A percentile compares a stretch with the other conserved stretches of the same genome.
Evolutionary conservation across 202 grass and related monocot genomes (phyloP).

Genomic region (Brachypodium distachyon): DNA sequence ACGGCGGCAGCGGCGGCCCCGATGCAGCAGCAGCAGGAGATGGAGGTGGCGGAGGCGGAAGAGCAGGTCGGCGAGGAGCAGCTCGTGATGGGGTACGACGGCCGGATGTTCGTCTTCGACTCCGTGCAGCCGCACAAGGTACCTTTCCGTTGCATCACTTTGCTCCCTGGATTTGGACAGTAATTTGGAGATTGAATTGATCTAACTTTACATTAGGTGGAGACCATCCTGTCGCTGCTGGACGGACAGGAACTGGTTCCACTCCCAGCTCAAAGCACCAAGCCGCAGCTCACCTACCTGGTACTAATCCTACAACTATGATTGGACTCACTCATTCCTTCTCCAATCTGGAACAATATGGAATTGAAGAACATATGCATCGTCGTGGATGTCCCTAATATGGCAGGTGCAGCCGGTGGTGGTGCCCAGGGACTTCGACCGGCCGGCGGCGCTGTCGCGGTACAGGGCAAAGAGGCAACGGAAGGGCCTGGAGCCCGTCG

Average conservation of each 20-base stretch:
- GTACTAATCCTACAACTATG: too few species aligned
- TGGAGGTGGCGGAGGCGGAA: neutral
- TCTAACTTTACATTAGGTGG: conserved; percentile 20
- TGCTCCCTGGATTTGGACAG: neutral
- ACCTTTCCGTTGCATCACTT: neutral
- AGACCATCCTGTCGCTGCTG: conserved; percentile 23
- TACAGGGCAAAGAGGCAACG: conserved; percentile 33
- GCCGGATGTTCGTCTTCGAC: conserved; percentile 1
- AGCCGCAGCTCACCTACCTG: neutral
- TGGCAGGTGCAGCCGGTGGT: conserved; percentile 14
- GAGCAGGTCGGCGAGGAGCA: neutral
- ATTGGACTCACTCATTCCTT: neutral
- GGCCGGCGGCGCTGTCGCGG: conserved; percentile 20
- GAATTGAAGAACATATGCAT: neutral
- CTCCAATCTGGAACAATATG: neutral
- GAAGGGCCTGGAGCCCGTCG: conserved; percentile 19
- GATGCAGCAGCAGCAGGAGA: neutral
- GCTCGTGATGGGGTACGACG: conserved; percentile 18
- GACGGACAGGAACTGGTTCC: conserved; percentile 15
- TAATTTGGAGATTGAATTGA: neutral
- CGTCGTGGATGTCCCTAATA: neutral
- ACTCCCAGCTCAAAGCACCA: neutral
- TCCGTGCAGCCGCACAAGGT: conserved; percentile 29
- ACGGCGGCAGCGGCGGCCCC: too few species aligned
- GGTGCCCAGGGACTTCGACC: conserved; percentile 14